These are phyloP conservation scores for Isochrysis galbana DNA, from an alignment of 78 protist genomes.

Conservation along the genomic window DNA sequence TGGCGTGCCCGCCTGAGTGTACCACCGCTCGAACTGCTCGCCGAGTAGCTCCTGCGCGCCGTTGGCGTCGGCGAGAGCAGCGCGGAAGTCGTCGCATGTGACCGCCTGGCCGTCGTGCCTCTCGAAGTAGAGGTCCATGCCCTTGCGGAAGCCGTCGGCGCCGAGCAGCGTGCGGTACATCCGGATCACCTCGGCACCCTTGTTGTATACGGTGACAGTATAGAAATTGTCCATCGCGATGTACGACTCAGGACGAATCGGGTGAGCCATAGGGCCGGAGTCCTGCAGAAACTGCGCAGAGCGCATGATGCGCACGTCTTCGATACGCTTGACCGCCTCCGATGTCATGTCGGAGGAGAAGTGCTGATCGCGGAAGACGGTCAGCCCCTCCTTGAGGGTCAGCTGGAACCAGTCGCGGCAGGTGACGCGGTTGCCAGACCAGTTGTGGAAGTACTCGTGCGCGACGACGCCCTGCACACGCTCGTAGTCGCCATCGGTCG, in stretches of 20 bases:
- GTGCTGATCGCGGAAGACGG: conserved; percentile 47
- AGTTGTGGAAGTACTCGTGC: conserved; percentile 22
- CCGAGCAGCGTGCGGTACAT: conserved; percentile 49
- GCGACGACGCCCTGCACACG: conserved; percentile 28
- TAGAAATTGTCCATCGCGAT: conserved; percentile 52
- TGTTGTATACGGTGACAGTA: conserved; percentile 44
- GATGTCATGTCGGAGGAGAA: conserved; percentile 33
- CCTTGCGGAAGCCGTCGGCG: conserved; percentile 27
- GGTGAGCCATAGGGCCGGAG: conserved; percentile 48
- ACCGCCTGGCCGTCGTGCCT: conserved; percentile 44
- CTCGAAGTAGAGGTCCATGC: conserved; percentile 43
- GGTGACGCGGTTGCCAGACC: conserved; percentile 39
- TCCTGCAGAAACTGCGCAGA: background rate
- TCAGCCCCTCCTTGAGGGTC: conserved; percentile 58
- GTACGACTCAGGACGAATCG: conserved; percentile 54
- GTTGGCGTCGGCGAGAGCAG: conserved; percentile 44
- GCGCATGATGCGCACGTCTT: conserved; percentile 11
- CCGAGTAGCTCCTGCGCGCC: conserved; percentile 18
- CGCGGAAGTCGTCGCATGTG: conserved; percentile 55
- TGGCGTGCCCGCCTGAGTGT: conserved; percentile 32
- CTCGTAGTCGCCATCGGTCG: conserved; percentile 35
- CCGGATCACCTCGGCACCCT: conserved; percentile 55
- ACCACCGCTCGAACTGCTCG: conserved; percentile 32
- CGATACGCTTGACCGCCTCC: conserved; percentile 35
- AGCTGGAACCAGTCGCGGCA: conserved; percentile 58